Evolutionary conservation across 2,329 filamentous ascomycete genomes (phyloP), one percentile per base, ranked within the genome.

Genomic region (Pseudogymnoascus sp.): DNA sequence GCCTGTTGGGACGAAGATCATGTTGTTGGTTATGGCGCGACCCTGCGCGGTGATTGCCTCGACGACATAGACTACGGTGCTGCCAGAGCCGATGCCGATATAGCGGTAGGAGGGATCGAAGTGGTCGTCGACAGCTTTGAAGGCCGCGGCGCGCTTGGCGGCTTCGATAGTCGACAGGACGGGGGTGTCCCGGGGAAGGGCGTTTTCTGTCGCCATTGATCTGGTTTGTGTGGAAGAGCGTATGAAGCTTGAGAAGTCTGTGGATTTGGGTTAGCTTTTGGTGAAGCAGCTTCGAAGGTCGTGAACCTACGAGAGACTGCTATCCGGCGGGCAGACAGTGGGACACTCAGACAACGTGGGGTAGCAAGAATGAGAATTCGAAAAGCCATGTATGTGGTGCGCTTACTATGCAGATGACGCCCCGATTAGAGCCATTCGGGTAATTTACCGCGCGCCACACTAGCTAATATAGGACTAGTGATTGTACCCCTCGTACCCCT

Each of bases 1-100:
- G 23, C 94, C 94, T 0, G 94, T 99, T 5, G 94, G 93, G 18
- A 74, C 72, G 76, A 97, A 99, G 72, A 84, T 86, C 80, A 96
- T 96, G 67, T 77, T 73, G 35, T 78, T 75, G 59, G 83, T 84
- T 63, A 83, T 79, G 1, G 75, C 74, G 7, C 76, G 73, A 4
- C 83, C 82, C 62, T 87, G 82, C 62, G 80, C 81, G 38, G 82
- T 82, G 75, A 95, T 93, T 63, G 90, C 89, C 69, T 92, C 88
- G 65, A 94, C 90, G 59, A 93, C 90, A 75, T 93, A 92, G 70
- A 92, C 85, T 67, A 94, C 91, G 18, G 89, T 91, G 70, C 87
- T 89, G 65, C 89, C 89, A 64, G 88, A 91, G 66, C 90, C 90
- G 75, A 94, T 93, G 69, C 90, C 90, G 68, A 92, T 80, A 71